These are phyloP conservation scores for Monilinia fructigena DNA, from an alignment of 2,329 filamentous ascomycete species.

Conservation along the genomic window DNA sequence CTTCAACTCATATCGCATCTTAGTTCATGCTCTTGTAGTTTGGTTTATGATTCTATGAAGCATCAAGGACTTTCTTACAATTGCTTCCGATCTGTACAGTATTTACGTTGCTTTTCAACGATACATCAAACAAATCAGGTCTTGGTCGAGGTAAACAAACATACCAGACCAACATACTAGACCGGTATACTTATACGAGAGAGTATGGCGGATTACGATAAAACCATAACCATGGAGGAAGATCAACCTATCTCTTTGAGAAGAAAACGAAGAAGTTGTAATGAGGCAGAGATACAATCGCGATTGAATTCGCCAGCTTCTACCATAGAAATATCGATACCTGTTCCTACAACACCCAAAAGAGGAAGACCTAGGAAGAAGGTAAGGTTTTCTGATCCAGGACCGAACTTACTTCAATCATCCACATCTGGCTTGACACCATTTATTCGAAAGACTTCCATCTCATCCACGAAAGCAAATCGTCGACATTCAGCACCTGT, in stretches of 20 bases:
- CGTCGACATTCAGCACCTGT: slow-evolving; percentile 50
- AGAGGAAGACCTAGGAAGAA: slow-evolving; percentile 45
- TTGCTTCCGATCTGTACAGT: background rate
- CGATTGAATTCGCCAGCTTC: slow-evolving; percentile 27
- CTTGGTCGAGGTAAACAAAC: background rate
- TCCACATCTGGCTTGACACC: slow-evolving; percentile 56
- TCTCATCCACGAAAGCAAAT: slow-evolving; percentile 43
- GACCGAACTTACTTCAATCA: slow-evolving; percentile 41
- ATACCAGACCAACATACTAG: background rate
- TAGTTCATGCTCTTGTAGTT: background rate
- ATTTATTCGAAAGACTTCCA: slow-evolving; percentile 53
- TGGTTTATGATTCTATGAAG: background rate
- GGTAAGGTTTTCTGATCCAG: slow-evolving; percentile 61
- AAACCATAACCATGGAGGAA: slow-evolving; percentile 41
- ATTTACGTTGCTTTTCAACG: background rate
- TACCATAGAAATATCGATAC: slow-evolving; percentile 35
- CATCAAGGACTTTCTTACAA: background rate
- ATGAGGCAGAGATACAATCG: slow-evolving; percentile 29
- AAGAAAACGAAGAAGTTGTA: slow-evolving; percentile 50
- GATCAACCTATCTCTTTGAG: slow-evolving; percentile 57
- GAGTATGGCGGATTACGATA: slow-evolving; percentile 21
- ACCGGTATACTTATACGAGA: background rate
- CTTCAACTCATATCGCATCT: background rate
- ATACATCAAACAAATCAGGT: background rate
- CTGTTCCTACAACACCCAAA: slow-evolving; percentile 34